Base-by-base conservation (phyloP, 2,329 filamentous ascomycete genomes). In the Pseudopyricularia cyperi region DNA sequence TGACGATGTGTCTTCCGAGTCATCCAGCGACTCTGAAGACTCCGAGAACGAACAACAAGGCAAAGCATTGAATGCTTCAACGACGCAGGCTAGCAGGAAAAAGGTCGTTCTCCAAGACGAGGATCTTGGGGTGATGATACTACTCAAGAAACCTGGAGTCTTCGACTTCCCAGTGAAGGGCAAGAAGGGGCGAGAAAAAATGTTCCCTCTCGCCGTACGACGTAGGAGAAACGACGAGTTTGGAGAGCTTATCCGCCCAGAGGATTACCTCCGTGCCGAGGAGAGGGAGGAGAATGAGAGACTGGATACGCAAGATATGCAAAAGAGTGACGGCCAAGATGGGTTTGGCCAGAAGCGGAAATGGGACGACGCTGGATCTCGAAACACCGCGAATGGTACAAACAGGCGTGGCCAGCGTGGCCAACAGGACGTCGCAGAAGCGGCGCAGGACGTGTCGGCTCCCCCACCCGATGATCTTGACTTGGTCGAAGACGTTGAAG, bases 261-360 rank as follows among this genome's bases (percentile, higher is more conserved):
- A 97, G 65, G 93, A 98, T 57, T 98, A 91, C 63, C 76, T 96
- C 1, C 80, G 90, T 53, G 91, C 90, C 0, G 93, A 98, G 63
- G 93, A 97, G 67, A 83, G 89, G 53, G 89, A 95, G 53, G 77
- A 81, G 26, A 75, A 80, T 12, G 79, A 83, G 6, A 39, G 44
- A 24, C 39, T 22, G 50, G 81, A 83, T 48, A 70, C 79, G 53
- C 73, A 72, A 34, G 67, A 70, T 19, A 72, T 68, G 15, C 72
- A 71, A 14, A 74, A 75, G 54, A 67, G 66, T 12, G 72, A 74
- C 28, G 68, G 69, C 32, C 74, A 84, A 57, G 79, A 80, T 50
- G 79, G 78, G 46, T 76, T 95, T 19, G 93, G 91, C 17, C 90
- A 91, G 71, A 98, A 98, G 69, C 80, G 93, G 55, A 94, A 89